Evolutionary conservation across 2,329 filamentous ascomycete genomes (phyloP).

Genomic region (Aspergillus sergii): DNA sequence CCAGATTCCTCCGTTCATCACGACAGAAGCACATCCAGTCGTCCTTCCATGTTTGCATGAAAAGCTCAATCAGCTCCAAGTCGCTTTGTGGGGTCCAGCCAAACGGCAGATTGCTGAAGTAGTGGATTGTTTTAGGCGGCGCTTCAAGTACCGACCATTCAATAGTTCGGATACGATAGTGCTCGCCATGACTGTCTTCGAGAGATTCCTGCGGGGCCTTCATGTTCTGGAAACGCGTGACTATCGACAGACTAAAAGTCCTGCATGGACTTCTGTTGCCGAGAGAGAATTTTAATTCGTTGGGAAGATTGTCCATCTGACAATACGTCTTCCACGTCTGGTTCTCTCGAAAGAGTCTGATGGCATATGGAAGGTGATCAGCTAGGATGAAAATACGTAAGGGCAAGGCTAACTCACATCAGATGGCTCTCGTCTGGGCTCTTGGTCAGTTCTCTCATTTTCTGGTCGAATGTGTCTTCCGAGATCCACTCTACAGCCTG

Average conservation of each 20-base stretch:
- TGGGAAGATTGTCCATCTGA: constrained; percentile 13
- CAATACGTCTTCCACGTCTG: constrained; percentile 14
- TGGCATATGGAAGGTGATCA: background rate
- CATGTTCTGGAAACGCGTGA: constrained; percentile 8
- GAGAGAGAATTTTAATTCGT: constrained; percentile 15
- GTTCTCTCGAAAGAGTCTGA: constrained; percentile 19
- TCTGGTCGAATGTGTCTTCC: constrained; percentile 1
- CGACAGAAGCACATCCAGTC: constrained; percentile 19
- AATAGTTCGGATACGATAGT: constrained; percentile 10
- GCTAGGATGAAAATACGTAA: background rate
- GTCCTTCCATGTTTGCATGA: constrained; percentile 18
- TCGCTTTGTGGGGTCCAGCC: constrained; percentile 19
- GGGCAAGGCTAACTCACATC: constrained; percentile 7
- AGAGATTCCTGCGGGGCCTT: background rate
- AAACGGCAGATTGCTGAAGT: constrained; percentile 18
- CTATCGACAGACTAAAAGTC: constrained; percentile 19
- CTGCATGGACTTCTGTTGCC: constrained; percentile 17
- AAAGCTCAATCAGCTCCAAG: constrained; percentile 16
- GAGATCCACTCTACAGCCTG: constrained; percentile 13
- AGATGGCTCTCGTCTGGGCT: constrained; percentile 16
- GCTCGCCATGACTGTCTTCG: background rate
- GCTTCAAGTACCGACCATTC: constrained; percentile 20
- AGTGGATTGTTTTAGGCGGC: constrained; percentile 16
- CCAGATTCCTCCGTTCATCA: constrained; percentile 13
- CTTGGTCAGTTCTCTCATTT: constrained; percentile 9